These are phyloP conservation scores for Yarrowia alimentaria DNA, from an alignment of 805 yeast genomes.

Conservation along the genomic window DNA sequence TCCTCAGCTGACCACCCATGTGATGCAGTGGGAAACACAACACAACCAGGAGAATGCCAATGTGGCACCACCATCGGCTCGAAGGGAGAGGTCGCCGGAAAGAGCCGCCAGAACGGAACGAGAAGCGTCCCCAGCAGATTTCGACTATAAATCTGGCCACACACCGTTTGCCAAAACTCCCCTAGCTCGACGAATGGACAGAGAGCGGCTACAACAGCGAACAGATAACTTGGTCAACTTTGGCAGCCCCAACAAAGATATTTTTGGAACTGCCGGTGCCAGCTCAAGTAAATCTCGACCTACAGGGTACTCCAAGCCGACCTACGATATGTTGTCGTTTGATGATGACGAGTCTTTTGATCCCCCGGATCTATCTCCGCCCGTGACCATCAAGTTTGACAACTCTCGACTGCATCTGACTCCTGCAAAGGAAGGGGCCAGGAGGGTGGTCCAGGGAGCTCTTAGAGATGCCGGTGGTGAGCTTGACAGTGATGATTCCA, in stretches of 20 bases:
- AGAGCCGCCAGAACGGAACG: not conserved
- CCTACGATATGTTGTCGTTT: slow-evolving; percentile 17
- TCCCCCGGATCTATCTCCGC: slow-evolving; percentile 18
- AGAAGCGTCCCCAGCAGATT: slow-evolving; percentile 1
- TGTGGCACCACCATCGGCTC: slow-evolving; percentile 24
- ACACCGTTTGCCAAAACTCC: slow-evolving; percentile 22
- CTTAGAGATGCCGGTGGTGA: slow-evolving; percentile 11
- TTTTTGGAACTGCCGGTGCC: slow-evolving; percentile 1
- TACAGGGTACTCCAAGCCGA: too few relatives aligned
- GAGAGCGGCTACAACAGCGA: slow-evolving; percentile 10
- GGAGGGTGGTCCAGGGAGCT: slow-evolving; percentile 13
- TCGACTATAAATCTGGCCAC: slow-evolving; percentile 14
- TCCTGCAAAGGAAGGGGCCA: slow-evolving; percentile 20
- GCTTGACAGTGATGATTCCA: slow-evolving; percentile 12
- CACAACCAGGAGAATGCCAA: slow-evolving; percentile 32
- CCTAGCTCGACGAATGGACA: slow-evolving; percentile 8
- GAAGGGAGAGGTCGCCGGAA: slow-evolving; percentile 6
- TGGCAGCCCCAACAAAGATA: slow-evolving; percentile 16
- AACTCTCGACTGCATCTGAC: slow-evolving; percentile 19
- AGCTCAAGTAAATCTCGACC: not conserved
- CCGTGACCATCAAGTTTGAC: slow-evolving; percentile 18
- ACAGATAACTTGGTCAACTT: slow-evolving; percentile 4
- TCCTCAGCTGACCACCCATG: slow-evolving; percentile 29
- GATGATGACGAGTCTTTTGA: slow-evolving; percentile 15
- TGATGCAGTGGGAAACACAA: slow-evolving; percentile 29